Evolutionary conservation across 495 filamentous ascomycete species (phyloP), one percentile per base, ranked within the genome.

Genomic region (Tuber brumale): DNA sequence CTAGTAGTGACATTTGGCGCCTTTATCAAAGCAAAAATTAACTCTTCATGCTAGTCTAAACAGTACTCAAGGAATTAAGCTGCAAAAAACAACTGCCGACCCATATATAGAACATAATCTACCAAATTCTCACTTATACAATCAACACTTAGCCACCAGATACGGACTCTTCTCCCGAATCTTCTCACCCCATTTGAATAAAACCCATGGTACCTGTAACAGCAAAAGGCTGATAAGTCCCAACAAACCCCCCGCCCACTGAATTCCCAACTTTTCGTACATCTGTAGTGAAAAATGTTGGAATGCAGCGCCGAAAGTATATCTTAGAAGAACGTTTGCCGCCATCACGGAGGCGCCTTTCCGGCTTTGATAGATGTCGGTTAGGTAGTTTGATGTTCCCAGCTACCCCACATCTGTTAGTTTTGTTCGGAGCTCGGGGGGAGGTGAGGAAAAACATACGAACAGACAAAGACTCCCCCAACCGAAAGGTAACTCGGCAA

Each of bases 381-480:
- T 83, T 0, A 90, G 83, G 76, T 91, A 92, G 71, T 84, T 84
- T 18, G 85, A 77, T 10, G 83, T 84, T 79, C 84, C 83, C n/a
- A 85, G 84, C 83, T 74, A 80, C 72, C 61, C 18, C 23, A 66
- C 27, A 27, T 31, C 42, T 35, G 23, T 61, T 57, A 41, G 23
- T 44, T 75, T 42, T 31, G 39, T 39, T 23, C 46, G 35, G 46
- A 41, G 41, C 12, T n/a, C n/a, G 27, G 19, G 37, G 27, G 10
- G 77, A 70, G 5, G 74, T 69, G 45, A 21, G 51, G 31, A 5
- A 3, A 23, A 74, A 72, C 83, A 81, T 79, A 87, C 85, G 72
- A 91, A 92, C 10, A 92, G 83, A 76, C 84, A 85, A 8, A 92
- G 78, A 81, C 90, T 91, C 4, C 90, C 91, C 87, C 88, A 92